Evolutionary conservation across 768 basidiomycete genomes (phyloP).

Genomic region (Grammothele lineata): DNA sequence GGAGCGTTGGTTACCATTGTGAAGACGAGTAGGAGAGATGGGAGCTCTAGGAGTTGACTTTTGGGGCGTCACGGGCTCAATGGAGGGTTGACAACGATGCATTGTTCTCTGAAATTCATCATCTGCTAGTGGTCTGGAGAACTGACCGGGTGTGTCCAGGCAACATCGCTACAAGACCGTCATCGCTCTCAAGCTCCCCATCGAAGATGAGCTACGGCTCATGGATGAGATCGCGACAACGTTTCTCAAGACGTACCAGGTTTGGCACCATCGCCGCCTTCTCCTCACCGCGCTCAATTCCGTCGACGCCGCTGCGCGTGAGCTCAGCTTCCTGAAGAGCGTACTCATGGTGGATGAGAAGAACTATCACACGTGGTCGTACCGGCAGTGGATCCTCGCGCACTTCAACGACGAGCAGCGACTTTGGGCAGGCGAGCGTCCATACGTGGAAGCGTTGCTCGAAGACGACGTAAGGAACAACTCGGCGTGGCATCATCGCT

Average conservation of each 20-base stretch:
- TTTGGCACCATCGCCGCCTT: slow-evolving; percentile 91
- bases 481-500: slow-evolving; percentile 95
- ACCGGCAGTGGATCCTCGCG: slow-evolving; percentile 91
- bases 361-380: slow-evolving; percentile 99
- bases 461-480: slow-evolving; percentile 86
- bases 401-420: slow-evolving; percentile 67
- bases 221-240: slow-evolving; percentile 85
- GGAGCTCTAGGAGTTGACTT: too few relatives aligned
- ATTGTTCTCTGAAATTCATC: slow-evolving; percentile 21
- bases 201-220: slow-evolving; percentile 73
- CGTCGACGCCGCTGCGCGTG: slow-evolving; percentile 35
- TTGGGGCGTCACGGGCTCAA: too few relatives aligned
- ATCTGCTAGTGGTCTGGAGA: neutral
- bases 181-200: slow-evolving; percentile 55
- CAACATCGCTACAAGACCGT: slow-evolving; percentile 93
- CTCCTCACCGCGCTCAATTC: slow-evolving; percentile 52
- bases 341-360: slow-evolving; percentile 78
- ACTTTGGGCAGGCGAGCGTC: slow-evolving; percentile 72
- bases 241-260: slow-evolving; percentile 94
- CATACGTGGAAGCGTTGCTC: slow-evolving; percentile 68
- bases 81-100: too few relatives aligned
- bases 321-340: slow-evolving; percentile 76
- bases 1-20: too few relatives aligned
- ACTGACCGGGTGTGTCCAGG: slow-evolving; percentile 43
- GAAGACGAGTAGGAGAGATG: too few relatives aligned